phyloP scores from a whole-genome alignment of 176 grass and related monocot genomes.

The Elaeis guineensis region DNA sequence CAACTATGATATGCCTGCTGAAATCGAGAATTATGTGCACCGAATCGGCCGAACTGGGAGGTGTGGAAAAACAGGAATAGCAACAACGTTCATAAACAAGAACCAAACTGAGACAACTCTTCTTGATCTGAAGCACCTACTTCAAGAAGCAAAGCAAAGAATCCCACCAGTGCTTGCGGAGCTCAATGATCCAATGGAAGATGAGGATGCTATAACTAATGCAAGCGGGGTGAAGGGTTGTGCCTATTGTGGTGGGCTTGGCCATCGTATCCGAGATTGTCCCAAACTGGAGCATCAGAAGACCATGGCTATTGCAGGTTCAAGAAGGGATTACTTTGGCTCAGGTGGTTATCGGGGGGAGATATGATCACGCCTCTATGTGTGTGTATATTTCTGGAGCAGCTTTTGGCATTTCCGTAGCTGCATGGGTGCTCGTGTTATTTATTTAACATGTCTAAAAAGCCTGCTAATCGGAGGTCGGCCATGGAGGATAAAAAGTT shows the following conservation, averaged over 20 bases:
- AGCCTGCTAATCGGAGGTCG: too few species aligned
- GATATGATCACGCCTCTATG: neutral
- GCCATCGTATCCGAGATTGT: neutral
- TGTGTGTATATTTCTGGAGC: neutral
- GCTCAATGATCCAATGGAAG: neutral
- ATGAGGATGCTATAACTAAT: constrained; percentile 50
- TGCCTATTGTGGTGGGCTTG: constrained; percentile 34
- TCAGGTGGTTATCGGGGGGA: constrained; percentile 35
- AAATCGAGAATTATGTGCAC: neutral
- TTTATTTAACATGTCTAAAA: too few species aligned
- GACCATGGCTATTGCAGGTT: neutral
- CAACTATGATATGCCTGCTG: constrained; percentile 87
- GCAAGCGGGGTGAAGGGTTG: neutral
- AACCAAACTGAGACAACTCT: neutral
- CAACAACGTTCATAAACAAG: neutral
- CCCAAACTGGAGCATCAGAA: constrained; percentile 31
- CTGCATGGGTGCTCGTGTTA: too few species aligned
- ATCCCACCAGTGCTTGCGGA: neutral
- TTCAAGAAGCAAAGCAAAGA: constrained; percentile 3
- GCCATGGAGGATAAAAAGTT: too few species aligned
- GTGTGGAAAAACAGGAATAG: neutral
- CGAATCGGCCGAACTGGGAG: neutral
- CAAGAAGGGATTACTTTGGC: constrained; percentile 20
- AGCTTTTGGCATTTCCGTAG: neutral
- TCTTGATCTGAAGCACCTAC: neutral